Base-by-base conservation (phyloP, 805 yeast species). In the Kuraishia cidri region DNA sequence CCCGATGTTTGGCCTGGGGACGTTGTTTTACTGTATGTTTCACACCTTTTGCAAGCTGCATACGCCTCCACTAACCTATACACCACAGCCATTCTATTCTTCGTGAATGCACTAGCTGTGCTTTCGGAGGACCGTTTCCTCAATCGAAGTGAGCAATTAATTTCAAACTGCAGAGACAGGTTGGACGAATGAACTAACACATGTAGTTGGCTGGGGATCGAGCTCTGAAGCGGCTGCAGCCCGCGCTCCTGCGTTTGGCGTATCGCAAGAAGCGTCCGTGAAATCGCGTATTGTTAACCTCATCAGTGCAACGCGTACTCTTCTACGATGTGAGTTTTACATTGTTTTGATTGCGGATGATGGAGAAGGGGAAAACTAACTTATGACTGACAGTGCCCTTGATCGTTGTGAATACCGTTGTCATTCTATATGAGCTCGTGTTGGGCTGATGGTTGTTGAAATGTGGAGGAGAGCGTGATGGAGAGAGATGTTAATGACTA, bases 71-170 rank as follows among this genome's bases (percentile, higher is more conserved):
- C n/a, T n/a, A n/a, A n/a, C n/a, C n/a, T n/a, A n/a, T n/a, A n/a
- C n/a, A n/a, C n/a, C n/a, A 13, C 32, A 58, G 64, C 71, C 35
- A 56, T 66, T 16, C 53, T 74, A n/a, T 62, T 74, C 31, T 42
- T 66, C 30, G 64, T 72, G 24, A 74, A 74, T 43, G 75, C 76
- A 0, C 60, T 74, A 12, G 80, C 80, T 0, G 71, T 74, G 15
- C 58, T 74, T 27, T 69, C 77, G 36, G 81, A 74, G 43, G 81
- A 74, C 46, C 47, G 81, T 32, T 74, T 74, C 42, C 58, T 74
- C 37, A 71, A 72, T 55, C 47, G 81, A 55, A 55, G 58, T 61
- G 58, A 44, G 58, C 30, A 34, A 48, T 50, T n/a, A n/a, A n/a
- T n/a, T n/a, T n/a, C 23, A 65, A 60, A 17, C 60, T 58, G 60